A percentile compares a stretch with the other conserved stretches of the same genome.
phyloP scores from a whole-genome alignment of 805 yeast genomes.

The Lipomyces yamanashiensis region DNA sequence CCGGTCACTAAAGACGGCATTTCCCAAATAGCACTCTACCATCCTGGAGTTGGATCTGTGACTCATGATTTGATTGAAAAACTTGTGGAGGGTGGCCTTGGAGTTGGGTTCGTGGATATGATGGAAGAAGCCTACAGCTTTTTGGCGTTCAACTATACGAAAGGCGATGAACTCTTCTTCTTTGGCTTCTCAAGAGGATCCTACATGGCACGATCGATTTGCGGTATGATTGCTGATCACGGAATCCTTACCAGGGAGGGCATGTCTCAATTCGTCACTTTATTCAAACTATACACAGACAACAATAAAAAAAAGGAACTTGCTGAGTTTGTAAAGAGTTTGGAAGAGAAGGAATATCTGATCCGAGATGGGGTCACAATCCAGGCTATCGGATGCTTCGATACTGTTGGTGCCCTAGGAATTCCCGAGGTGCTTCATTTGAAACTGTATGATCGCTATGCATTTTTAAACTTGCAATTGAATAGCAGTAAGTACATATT shows the following conservation, averaged over 20 bases:
- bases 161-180: conserved; percentile 32
- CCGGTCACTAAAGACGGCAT: conserved; percentile 1
- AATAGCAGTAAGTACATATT: conserved; percentile 6
- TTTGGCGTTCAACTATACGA: conserved; percentile 25
- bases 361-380: neutral
- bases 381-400: conserved; percentile 30
- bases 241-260: conserved; percentile 24
- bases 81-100: conserved; percentile 8
- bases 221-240: conserved; percentile 24
- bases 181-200: conserved; percentile 35
- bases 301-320: neutral
- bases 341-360: conserved; percentile 2
- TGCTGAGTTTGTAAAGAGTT: neutral
- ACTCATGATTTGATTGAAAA: neutral
- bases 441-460: neutral
- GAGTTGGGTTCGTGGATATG: conserved; percentile 17
- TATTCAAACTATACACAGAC: conserved; percentile 16
- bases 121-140: conserved; percentile 25
- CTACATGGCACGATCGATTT: conserved; percentile 21
- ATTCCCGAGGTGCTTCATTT: conserved; percentile 11
- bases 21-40: conserved; percentile 21
- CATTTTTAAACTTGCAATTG: conserved; percentile 18
- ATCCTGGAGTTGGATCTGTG: conserved; percentile 24
- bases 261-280: conserved; percentile 24
- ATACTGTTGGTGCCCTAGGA: conserved; percentile 36